Percentiles rank a stretch among this genome's conserved stretches.
These are phyloP conservation scores for Phytopythium mirpurense DNA, from an alignment of 352 stramenopile species.

Conservation along the genomic window DNA sequence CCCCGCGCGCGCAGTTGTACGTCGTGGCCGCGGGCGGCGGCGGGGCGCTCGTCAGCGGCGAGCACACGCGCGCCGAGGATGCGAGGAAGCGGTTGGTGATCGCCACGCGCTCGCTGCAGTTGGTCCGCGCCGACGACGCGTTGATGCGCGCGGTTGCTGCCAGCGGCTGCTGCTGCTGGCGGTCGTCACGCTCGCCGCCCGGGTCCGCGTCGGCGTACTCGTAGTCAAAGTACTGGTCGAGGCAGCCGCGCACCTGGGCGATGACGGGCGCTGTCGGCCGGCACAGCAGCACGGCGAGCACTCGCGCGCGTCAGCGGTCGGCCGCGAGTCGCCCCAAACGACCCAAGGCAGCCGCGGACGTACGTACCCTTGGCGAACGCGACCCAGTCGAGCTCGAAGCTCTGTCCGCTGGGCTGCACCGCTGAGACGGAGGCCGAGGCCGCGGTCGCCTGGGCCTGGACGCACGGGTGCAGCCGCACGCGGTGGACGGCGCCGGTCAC, in stretches of 20 bases:
- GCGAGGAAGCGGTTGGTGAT: slow-evolving; percentile 46
- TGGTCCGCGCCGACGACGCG: slow-evolving; percentile 16
- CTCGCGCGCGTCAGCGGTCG: too few relatives aligned
- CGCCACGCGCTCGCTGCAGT: slow-evolving; percentile 37
- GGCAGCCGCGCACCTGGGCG: slow-evolving; percentile 71
- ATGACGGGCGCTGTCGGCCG: slow-evolving; percentile 42
- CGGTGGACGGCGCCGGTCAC: slow-evolving; percentile 50
- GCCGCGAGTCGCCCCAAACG: too few relatives aligned
- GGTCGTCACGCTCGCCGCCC: background rate
- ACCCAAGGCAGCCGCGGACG: too few relatives aligned
- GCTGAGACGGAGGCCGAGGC: background rate
- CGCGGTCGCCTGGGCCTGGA: too few relatives aligned
- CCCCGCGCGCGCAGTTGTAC: slow-evolving; percentile 64
- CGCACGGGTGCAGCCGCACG: slow-evolving; percentile 58
- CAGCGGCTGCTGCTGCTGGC: slow-evolving; percentile 9
- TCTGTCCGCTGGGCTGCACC: slow-evolving; percentile 36
- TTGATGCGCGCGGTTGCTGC: background rate
- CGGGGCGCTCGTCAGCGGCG: slow-evolving; percentile 19
- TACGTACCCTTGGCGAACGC: slow-evolving; percentile 51
- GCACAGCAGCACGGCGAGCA: background rate
- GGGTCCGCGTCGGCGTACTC: slow-evolving; percentile 7
- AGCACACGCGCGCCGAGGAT: slow-evolving; percentile 31
- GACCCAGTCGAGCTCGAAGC: slow-evolving; percentile 68
- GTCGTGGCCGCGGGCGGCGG: slow-evolving; percentile 48
- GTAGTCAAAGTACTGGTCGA: slow-evolving; percentile 63